Base-by-base conservation (phyloP, 2,329 filamentous ascomycete genomes). In the Clonostachys rosea region DNA sequence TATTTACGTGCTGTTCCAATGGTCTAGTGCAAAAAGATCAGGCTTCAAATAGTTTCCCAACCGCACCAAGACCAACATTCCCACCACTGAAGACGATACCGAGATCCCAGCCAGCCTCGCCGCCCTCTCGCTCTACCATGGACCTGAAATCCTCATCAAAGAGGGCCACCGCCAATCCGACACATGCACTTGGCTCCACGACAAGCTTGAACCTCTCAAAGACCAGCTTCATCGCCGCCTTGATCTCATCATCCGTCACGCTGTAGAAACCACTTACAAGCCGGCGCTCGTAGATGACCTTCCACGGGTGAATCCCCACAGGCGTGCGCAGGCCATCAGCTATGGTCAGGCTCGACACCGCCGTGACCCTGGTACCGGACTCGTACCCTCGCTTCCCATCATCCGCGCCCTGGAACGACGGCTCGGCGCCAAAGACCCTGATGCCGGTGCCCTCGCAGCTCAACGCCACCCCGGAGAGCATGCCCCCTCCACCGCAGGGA, bases 281-380 rank as follows among this genome's bases (percentile, higher is more conserved):
- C n/a, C 69, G 64, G 48, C 76, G 70, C 60, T 91, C 81, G 54
- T 83, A 83, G 55, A 96, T 87, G 37, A 96, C 73, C 8, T 61
- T 66, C 89, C 90, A 97, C 2, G 90, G 90, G 47, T 84, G 71
- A 42, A 71, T 62, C 0, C 91, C 91, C 0, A 96, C 78, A 0
- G 89, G 90, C 16, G 91, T 96, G 24, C 92, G 76, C 61, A 97
- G 69, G 0, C 92, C 92, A 66, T 97, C 92, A 0, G 91, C 92
- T 35, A 97, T 84, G 0, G 92, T 96, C 14, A 92, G 73, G 1
- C 85, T 83, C 56, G 79, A 82, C 17, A 96, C 91, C 1, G 62
- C 64, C 52, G 79, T 71, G 37, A 97, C 76, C 12, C 91, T 76
- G 55, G 69, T 55, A 0, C 86, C 84, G 0, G 75, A 62, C 45